phyloP scores from a whole-genome alignment of 2,329 filamentous ascomycete genomes.

The Botrytis pseudocinerea region DNA sequence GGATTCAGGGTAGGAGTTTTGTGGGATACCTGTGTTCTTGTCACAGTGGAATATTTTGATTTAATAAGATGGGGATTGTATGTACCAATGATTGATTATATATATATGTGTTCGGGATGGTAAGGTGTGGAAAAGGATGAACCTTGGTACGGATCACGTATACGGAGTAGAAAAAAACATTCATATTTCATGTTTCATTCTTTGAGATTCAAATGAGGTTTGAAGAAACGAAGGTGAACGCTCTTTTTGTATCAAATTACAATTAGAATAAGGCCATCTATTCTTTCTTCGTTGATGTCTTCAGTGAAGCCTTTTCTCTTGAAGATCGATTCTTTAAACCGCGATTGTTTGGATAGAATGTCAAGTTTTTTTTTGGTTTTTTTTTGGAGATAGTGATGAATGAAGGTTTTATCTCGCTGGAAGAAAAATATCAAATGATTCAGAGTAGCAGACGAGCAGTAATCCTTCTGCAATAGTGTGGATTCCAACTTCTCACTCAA shows the following conservation, averaged over 20 bases:
- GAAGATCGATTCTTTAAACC: background rate
- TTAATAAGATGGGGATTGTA: background rate
- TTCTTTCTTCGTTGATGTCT: background rate
- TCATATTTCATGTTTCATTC: background rate
- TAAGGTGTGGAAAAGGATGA: background rate
- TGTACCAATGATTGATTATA: constrained; percentile 4
- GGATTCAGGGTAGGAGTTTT: constrained; percentile 11
- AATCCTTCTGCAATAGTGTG: too few species aligned
- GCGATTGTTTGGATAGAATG: background rate
- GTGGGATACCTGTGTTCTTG: background rate
- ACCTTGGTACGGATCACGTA: background rate
- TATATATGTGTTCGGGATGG: background rate
- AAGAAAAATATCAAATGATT: too few species aligned
- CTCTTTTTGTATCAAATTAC: background rate
- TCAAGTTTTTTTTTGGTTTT: too few species aligned
- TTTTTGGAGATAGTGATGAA: too few species aligned
- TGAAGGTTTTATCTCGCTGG: too few species aligned
- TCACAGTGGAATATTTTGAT: background rate
- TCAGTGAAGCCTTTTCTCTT: too few species aligned
- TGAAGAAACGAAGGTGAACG: background rate
- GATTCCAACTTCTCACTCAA: too few species aligned
- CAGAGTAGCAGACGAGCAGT: too few species aligned
- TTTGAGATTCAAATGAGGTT: background rate
- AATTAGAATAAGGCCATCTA: background rate
- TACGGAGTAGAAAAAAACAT: background rate